Conservation (phyloP, 352 stramenopile species). For the Pseudoperonospora humuli region DNA sequence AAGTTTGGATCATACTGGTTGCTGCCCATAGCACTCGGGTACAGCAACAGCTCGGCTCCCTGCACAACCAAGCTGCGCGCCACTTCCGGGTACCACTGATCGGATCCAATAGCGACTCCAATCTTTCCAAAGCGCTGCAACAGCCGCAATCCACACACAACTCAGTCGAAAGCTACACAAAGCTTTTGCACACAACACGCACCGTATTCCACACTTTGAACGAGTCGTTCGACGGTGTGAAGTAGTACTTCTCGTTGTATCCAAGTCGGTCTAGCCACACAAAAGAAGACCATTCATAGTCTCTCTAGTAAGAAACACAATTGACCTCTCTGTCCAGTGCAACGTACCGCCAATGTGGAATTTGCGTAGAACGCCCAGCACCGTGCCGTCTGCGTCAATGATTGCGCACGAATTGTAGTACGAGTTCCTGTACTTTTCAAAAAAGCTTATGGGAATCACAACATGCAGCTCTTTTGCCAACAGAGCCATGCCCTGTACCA, state of each 20-base stretch:
- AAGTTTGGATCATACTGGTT: slow-evolving; percentile 86
- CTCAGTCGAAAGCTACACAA: background rate
- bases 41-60: slow-evolving; percentile 83
- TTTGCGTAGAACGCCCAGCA: slow-evolving; percentile 85
- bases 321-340: background rate
- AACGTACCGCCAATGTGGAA: slow-evolving; percentile 81
- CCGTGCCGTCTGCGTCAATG: slow-evolving; percentile 84
- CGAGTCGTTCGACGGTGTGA: slow-evolving; percentile 83
- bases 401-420: slow-evolving; percentile 91
- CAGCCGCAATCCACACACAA: background rate
- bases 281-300: background rate
- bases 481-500: slow-evolving; percentile 82
- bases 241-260: slow-evolving; percentile 92
- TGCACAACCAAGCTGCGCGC: slow-evolving; percentile 82
- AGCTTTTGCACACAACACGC: background rate
- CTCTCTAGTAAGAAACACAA: too few species aligned
- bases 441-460: slow-evolving; percentile 90
- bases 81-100: slow-evolving; percentile 91
- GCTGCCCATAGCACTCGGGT: slow-evolving; percentile 73
- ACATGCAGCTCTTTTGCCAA: slow-evolving; percentile 87
- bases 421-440: slow-evolving; percentile 84
- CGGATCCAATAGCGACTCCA: slow-evolving; percentile 85
- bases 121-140: slow-evolving; percentile 79
- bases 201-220: slow-evolving; percentile 89
- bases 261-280: slow-evolving; percentile 67